These are phyloP conservation scores for Canna indica DNA, from an alignment of 176 grass and related monocot genomes.

Conservation along the genomic window DNA sequence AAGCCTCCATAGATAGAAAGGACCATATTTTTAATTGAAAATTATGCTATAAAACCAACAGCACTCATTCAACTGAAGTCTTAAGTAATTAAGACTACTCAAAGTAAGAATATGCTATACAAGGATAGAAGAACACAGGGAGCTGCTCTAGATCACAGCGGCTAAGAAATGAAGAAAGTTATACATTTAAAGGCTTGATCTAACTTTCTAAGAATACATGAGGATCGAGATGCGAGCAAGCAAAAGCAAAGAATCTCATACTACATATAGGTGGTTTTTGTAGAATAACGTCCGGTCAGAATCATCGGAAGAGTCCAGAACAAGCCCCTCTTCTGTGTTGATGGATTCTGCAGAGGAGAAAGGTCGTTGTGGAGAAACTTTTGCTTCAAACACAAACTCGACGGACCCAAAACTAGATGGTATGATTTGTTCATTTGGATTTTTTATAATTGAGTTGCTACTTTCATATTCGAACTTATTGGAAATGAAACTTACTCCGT, in stretches of 20 bases:
- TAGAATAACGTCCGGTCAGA: slow-evolving; percentile 81
- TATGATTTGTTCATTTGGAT: slow-evolving; percentile 18
- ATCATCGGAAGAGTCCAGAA: slow-evolving; percentile 55
- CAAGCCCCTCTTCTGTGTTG: slow-evolving; percentile 53
- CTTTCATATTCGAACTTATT: slow-evolving; percentile 9
- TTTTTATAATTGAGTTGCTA: slow-evolving; percentile 18
- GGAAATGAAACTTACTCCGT: neutral
- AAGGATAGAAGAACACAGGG: no score
- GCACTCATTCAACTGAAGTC: no score
- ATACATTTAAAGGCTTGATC: neutral
- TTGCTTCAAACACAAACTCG: slow-evolving; percentile 28
- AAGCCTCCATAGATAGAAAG: no score
- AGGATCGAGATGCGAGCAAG: neutral
- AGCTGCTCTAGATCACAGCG: neutral
- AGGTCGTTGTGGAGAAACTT: neutral
- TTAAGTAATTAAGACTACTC: no score
- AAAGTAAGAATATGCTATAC: neutral
- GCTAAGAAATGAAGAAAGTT: neutral
- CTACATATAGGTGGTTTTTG: slow-evolving; percentile 68
- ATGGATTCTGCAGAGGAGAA: slow-evolving; percentile 45
- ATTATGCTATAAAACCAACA: no score
- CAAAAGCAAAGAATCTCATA: slow-evolving; percentile 24
- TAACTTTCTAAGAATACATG: neutral
- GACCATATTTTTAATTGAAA: no score
- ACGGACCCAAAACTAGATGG: slow-evolving; percentile 35